Conservation (phyloP, 2,329 filamentous ascomycete species). For the Mollisia scopiformis region DNA sequence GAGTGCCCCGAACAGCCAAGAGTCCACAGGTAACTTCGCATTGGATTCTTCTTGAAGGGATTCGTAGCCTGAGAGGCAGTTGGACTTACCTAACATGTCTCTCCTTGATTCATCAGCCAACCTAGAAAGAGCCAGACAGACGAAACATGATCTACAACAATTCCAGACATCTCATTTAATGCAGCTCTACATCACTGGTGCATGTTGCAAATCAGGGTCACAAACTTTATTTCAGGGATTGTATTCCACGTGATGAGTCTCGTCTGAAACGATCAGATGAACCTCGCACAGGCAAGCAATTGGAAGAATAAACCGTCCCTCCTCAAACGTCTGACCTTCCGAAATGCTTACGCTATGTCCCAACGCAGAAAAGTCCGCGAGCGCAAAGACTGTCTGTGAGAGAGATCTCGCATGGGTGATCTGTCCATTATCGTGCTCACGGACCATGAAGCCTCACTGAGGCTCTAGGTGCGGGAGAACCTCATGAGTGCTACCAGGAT, state of each 20-base stretch:
- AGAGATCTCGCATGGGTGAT: not conserved
- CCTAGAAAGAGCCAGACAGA: not conserved
- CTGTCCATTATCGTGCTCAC: not conserved
- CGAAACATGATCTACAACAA: not conserved
- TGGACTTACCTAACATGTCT: not conserved
- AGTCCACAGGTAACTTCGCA: not conserved
- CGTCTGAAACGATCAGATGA: slow-evolving; percentile 5
- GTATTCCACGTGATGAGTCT: not conserved
- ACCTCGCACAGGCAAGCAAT: not conserved
- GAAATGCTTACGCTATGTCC: not conserved
- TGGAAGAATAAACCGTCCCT: not conserved
- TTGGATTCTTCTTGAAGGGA: not conserved
- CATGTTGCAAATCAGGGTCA: not conserved
- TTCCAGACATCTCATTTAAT: not conserved
- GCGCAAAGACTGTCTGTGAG: not conserved
- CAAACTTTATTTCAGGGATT: not conserved
- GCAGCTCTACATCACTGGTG: not conserved
- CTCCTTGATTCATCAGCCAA: not conserved
- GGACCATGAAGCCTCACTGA: not conserved
- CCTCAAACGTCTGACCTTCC: too few relatives aligned
- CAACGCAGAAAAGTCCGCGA: not conserved
- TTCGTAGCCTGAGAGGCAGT: not conserved
- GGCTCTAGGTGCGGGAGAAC: not conserved
- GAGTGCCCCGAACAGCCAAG: not conserved
- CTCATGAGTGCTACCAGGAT: not conserved